phyloP scores from a whole-genome alignment of 148 eudicot genomes.

The Vaccinium myrtillus region DNA sequence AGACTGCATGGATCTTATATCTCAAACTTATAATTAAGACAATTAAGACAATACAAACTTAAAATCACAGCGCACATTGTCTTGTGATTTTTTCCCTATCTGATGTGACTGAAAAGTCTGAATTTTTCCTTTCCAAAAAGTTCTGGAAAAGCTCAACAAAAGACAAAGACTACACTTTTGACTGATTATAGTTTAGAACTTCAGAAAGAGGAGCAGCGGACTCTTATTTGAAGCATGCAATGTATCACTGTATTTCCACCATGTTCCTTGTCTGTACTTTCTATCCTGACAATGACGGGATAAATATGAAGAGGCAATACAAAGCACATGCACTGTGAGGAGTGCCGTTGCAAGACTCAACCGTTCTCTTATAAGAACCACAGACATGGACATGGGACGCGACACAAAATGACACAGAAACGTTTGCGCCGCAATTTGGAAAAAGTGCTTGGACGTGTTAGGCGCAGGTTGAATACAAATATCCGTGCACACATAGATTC shows the following conservation, averaged over 20 bases:
- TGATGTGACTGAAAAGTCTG: neutral
- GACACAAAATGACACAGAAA: neutral
- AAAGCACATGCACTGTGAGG: constrained; percentile 2
- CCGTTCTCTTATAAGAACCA: neutral
- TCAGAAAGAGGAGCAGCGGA: neutral
- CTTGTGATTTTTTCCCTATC: neutral
- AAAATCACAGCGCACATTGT: neutral
- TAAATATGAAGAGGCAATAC: neutral
- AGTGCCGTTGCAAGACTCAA: neutral
- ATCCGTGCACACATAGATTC: neutral
- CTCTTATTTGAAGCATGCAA: constrained; percentile 1
- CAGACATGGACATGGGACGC: neutral
- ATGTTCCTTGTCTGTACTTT: neutral
- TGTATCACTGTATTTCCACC: neutral
- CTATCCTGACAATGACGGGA: neutral
- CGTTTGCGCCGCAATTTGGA: neutral
- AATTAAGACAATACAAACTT: neutral
- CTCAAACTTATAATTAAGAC: neutral
- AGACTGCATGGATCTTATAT: neutral
- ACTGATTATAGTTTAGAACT: neutral
- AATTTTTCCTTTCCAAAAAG: neutral
- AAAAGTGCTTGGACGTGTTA: neutral
- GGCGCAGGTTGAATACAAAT: neutral
- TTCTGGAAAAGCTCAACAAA: neutral
- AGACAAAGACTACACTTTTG: neutral